Base-by-base conservation (phyloP, 23 red algal genomes). In the Gracilaria vermiculophylla region DNA sequence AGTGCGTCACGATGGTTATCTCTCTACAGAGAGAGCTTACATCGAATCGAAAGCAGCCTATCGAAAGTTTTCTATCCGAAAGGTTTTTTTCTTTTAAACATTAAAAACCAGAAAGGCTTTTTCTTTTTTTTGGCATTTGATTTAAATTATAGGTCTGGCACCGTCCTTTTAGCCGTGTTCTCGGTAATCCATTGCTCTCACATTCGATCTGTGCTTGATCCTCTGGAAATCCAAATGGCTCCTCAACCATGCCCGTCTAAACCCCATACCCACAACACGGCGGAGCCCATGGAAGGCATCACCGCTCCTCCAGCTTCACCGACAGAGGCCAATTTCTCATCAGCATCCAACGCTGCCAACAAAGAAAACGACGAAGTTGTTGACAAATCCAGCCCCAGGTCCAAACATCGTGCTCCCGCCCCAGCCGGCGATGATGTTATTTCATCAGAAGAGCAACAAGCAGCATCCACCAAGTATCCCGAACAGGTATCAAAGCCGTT, bases 221-320 rank as follows among this genome's bases (percentile, higher is more conserved):
- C 58, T 8, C 10, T 31, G 52, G 52, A 54, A 3, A 54, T 8
- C 16, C 45, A n/a, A 47, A 47, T 47, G 43, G 12, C 43, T 12
- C 5, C 6, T 12, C 6, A 47, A 47, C 12, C 29, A 11, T 1
- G 13, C 5, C 8, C 58, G 10, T 15, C 58, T 9, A 64, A 64
- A 35, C 24, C 17, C 58, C 58, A 35, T 16, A 28, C 32, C 1
- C 24, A 64, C 35, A 35, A 14, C 12, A 31, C 58, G 8, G 29
- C 28, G 2, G 58, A 64, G 58, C 58, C 20, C 58, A 73, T 73
- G 67, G 67, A 73, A 47, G 67, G 67, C 5, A 73, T 73, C 15
- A 73, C 67, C 14, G 67, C 67, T 42, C 67, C 67, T 45, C 67
- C 67, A 13, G 67, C 67, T 39, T 73, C 67, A 24, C 67, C 67